Evolutionary conservation across 345 rosid species (phyloP), one percentile per base, ranked within the genome.

Genomic region (Eucalyptus rudis): DNA sequence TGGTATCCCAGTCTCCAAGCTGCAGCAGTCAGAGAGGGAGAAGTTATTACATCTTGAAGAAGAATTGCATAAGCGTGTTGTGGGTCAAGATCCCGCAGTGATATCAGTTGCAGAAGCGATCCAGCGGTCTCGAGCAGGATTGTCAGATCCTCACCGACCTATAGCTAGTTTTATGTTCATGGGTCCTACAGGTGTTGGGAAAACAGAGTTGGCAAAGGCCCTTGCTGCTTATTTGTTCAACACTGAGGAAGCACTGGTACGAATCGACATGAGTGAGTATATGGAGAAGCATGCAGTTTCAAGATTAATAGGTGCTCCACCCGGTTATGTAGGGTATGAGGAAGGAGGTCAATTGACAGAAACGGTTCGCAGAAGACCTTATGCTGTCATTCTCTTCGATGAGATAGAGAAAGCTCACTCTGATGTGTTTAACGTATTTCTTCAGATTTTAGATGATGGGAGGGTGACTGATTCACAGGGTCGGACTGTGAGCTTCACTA

Each of bases 161-260:
- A 98, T 98, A 45, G 99, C 99, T 87, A 96, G 99, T 89, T 98
- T 98, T 92, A 98, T 98, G 99, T 96, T 98, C 90, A 98, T 98
- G 99, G 99, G 99, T 51, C 99, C 99, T 47, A 97, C 99, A 27
- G 99, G 99, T 90, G 99, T 98, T 71, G 99, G 99, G 29, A 98
- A 98, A 92, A 98, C 99, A 15, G 99, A 98, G 90, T 89, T 98
- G 86, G 99, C 99, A 19, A 97, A 97, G 93, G 95, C 99, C 86
- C 94, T 98, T 43, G 99, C 99, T 19, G 95, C 99, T 29, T 96
- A 96, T 89, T 13, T 98, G 91, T 97, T 98, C 96, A 97, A 96
- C 92, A 96, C 99, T 2, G 99, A 98, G 93, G 99, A 98, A 92
- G 98, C 99, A 20, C 92, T 96, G 52, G 99, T 98, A 24, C 92